A percentile compares a stretch with the other conserved stretches of the same genome.
Evolutionary conservation across 805 yeast genomes (phyloP).

Genomic region (Wickerhamomyces chaumierensis): DNA sequence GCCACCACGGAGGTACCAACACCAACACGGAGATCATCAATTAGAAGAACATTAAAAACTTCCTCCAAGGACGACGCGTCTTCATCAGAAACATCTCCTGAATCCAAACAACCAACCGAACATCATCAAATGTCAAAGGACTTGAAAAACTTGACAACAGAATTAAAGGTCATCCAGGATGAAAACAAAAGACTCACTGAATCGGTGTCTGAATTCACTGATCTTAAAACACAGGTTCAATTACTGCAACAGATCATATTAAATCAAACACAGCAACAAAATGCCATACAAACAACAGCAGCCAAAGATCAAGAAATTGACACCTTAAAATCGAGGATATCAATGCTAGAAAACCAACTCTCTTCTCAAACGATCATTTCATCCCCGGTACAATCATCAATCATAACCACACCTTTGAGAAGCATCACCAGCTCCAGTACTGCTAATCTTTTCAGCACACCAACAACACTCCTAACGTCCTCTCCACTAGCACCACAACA

Average conservation of each 20-base stretch:
- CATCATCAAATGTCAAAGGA: background rate
- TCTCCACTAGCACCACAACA: background rate
- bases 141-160: background rate
- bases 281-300: background rate
- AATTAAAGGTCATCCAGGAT: background rate
- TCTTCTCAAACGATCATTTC: background rate
- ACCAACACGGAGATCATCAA: too few relatives aligned
- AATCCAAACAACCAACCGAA: background rate
- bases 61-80: too few relatives aligned
- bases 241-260: background rate
- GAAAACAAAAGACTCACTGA: background rate
- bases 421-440: too few relatives aligned
- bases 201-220: background rate
- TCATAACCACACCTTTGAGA: too few relatives aligned
- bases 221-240: background rate
- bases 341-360: background rate
- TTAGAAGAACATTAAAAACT: too few relatives aligned
- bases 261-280: background rate
- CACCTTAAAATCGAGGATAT: background rate
- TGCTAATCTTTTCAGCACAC: too few relatives aligned
- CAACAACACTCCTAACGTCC: too few relatives aligned
- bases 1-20: too few relatives aligned
- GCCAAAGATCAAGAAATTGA: background rate
- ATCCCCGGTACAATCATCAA: too few relatives aligned
- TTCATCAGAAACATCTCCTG: background rate